Evolutionary conservation across 805 yeast species (phyloP), one percentile per base, ranked within the genome.

Genomic region (Helenozyma rhizophorensis): DNA sequence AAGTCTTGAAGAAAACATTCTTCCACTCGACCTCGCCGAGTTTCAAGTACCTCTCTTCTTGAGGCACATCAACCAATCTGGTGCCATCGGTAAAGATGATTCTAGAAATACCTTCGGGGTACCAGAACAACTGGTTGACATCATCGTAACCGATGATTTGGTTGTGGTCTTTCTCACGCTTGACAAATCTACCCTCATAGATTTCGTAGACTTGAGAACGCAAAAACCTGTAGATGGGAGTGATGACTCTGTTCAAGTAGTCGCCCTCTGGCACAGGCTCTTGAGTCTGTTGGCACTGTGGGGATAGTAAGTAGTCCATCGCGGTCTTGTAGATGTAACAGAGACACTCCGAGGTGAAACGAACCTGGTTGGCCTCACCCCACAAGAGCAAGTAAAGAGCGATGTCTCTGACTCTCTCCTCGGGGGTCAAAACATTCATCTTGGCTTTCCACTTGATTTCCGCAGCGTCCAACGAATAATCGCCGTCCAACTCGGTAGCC

Each of bases 61-160:
- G 76, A 23, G 96, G 94, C 51, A 89, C 67, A 51, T 93, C 97
- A 32, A 89, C 85, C 50, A 93, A 71, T 59, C 96, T 80, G 13
- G 95, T 72, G 47, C 96, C 96, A 58, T 93, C 97, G 57, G 83
- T 93, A 52, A 90, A 76, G 31, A 82, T 76, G 51, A 93, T 89
- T 65, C 93, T 82, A 39, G 94, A 81, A 46, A 93, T 84, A 74
- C 98, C 99, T 68, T 94, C 97, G 29, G 97, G 97, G 66, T 94
- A 93, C 99, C 99, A 93, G 68, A 94, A 93, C 51, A 93, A 74
- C 72, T 93, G 99, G 65, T 93, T 93, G 40, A 93, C 95, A 71
- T 93, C 99, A 70, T 93, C 99, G 62, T 93, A 93, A 62, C 98
- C 94, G 52, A 84, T 74, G 43, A 84, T 68, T 45, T 78, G 68